These are phyloP conservation scores for Bipolaris bicolor DNA, from an alignment of 2,329 filamentous ascomycete genomes.

Conservation along the genomic window DNA sequence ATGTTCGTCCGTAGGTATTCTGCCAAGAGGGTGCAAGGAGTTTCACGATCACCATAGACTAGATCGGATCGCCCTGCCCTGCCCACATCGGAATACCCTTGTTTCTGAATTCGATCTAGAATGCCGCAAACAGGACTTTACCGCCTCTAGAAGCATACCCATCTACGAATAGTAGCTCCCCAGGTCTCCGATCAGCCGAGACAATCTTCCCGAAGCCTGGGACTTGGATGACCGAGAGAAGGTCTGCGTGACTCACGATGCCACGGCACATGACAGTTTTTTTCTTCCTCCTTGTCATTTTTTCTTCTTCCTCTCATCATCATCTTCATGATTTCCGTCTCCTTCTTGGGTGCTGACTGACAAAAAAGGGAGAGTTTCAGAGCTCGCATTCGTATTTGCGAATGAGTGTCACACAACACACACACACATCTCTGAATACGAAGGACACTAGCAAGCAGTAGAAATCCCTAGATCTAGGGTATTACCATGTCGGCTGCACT, in stretches of 20 bases:
- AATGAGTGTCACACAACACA: no score
- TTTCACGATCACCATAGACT: not conserved
- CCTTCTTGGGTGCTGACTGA: no score
- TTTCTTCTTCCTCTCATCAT: not conserved
- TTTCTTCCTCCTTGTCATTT: not conserved
- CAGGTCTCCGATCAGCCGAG: not conserved
- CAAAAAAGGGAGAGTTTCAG: no score
- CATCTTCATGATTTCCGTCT: no score
- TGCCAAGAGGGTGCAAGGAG: not conserved
- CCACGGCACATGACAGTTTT: not conserved
- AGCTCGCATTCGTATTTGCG: no score
- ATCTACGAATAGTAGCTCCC: not conserved
- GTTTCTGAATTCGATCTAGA: not conserved
- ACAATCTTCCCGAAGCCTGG: not conserved
- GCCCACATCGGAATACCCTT: not conserved
- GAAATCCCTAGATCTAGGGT: no score
- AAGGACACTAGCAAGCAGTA: no score
- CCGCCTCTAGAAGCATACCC: not conserved
- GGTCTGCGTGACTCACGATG: not conserved
- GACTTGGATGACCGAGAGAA: not conserved
- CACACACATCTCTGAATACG: no score
- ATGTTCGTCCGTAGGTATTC: not conserved
- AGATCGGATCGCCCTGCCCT: conserved; percentile 1
- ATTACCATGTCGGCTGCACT: no score
- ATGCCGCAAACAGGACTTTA: not conserved